Base-by-base conservation (phyloP, 83 land plant genomes). In the Diphasiastrum complanatum region DNA sequence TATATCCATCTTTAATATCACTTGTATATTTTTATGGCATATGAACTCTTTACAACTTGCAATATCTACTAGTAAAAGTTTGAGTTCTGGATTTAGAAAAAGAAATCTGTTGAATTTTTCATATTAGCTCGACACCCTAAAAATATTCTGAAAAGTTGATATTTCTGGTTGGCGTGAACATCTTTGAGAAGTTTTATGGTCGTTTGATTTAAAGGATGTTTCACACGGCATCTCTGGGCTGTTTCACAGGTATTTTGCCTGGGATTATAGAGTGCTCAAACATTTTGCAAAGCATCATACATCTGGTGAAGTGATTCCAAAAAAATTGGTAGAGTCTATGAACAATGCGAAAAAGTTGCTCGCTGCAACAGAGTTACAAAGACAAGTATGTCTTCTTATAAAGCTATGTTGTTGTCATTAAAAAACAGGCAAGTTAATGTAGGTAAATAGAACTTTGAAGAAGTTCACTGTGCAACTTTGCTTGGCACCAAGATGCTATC, bases 221-320 rank as follows among this genome's bases (percentile, higher is more conserved):
- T 60, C 43, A 65, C 33, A 23, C 24, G 8, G 34, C 19, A 24
- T 33, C 43, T 16, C 48, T 29, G 19, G 19, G 67, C 56, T 30
- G 31, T 55, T 55, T 32, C 11, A 11, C 59, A 93, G 98, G 84
- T 86, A 81, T 65, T 93, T 73, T 80, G 89, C 96, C 28, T 86
- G 89, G 92, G 99, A 93, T 69, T 84, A 89, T 40, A 76, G 96
- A 22, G 88, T 89, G 23, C 62, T 93, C 25, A 85, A 60, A 63
- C 78, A 33, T 43, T 93, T 93, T 71, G 99, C 89, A 37, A 83
- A 60, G 53, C 87, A 93, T 54, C 74, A 85, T 60, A 69, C 81
- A 60, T 78, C 96, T 52, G 96, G 92, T 38, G 96, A 89, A 54
- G 52, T 62, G 10, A 89, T 93, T 56, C 99, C 99, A 34, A 81